Base-by-base conservation (phyloP, 495 filamentous ascomycete species). In the Aspergillus avenaceus region DNA sequence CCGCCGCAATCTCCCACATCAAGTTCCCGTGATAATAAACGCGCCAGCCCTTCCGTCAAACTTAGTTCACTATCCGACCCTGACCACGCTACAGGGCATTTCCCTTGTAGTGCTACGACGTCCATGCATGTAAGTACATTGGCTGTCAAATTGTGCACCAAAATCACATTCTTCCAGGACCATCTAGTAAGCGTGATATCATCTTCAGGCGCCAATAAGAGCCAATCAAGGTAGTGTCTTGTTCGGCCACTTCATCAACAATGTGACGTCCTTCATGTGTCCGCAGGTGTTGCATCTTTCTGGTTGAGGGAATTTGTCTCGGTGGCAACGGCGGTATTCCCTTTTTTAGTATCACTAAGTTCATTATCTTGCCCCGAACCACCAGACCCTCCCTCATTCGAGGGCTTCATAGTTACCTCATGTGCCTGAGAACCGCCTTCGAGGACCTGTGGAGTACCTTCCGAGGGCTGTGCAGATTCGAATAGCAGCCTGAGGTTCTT, bases 401-500 rank as follows among this genome's bases (percentile, higher is more conserved):
- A 40, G 27, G 25, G 16, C 27, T 61, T 60, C 13, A 55, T 49
- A 9, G 52, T 18, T 6, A 47, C 63, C 29, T 69, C 66, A 16
- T 64, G 47, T 3, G 58, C 45, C 41, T 67, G 63, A 16, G 67
- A 53, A 5, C 60, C 60, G 22, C 61, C 63, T 31, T 59, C 58
- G 21, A 61, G 58, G 16, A 62, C 53, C 21, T 68, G 63, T 2
- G 66, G 52, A 4, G 58, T 59, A 22, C 57, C 61, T 34, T 64
- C 61, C 31, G 59, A 53, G 19, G 63, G 53, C 32, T 70, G 58
- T 31, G 65, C 51, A 9, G 29, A 49, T 47, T 76, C 70, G 42
- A 84, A 78, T n/a, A 85, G 67, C 16, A 60, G 56, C 32, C 77
- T 62, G 28, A 85, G 55, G 37, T 87, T 88, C 54, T 87, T 84